A percentile compares a stretch with the other conserved stretches of the same genome.
Conservation (phyloP, 768 basidiomycete species). For the Agrocybe praecox region DNA sequence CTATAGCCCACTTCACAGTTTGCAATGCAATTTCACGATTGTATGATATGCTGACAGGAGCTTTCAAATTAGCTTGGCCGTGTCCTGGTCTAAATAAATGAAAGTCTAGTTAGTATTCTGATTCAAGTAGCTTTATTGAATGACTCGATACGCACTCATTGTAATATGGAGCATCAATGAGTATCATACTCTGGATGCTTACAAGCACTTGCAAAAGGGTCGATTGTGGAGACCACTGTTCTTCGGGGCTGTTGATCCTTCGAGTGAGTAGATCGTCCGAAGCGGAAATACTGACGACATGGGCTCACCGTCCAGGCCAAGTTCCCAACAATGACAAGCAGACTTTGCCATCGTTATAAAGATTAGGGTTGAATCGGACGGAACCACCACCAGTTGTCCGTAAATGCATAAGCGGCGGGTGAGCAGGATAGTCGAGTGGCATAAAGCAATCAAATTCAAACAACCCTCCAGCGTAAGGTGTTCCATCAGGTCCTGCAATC, state of each 20-base stretch:
- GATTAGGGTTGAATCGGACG: slow-evolving; percentile 60
- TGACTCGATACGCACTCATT: slow-evolving; percentile 47
- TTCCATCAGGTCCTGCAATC: slow-evolving; percentile 59
- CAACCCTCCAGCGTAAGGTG: slow-evolving; percentile 55
- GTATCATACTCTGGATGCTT: slow-evolving; percentile 61
- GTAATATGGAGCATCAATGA: slow-evolving; percentile 55
- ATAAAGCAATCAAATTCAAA: slow-evolving; percentile 63
- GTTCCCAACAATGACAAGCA: slow-evolving; percentile 60
- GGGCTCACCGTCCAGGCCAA: slow-evolving; percentile 50
- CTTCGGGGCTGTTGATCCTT: slow-evolving; percentile 28
- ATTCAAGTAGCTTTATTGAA: not conserved
- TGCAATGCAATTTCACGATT: slow-evolving; percentile 45
- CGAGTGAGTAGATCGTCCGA: not conserved
- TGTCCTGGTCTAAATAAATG: slow-evolving; percentile 43
- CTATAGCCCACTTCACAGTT: slow-evolving; percentile 54
- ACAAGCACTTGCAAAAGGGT: slow-evolving; percentile 59
- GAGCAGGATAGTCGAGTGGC: slow-evolving; percentile 50
- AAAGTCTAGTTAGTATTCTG: not conserved
- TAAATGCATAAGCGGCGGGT: slow-evolving; percentile 50
- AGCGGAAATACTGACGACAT: not conserved
- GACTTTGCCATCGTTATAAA: slow-evolving; percentile 52
- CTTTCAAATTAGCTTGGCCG: slow-evolving; percentile 40
- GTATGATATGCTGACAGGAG: slow-evolving; percentile 41
- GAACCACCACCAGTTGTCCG: slow-evolving; percentile 52
- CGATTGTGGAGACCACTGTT: slow-evolving; percentile 51